Base-by-base conservation (phyloP, 2,329 filamentous ascomycete genomes). In the Cladosporium sp. region DNA sequence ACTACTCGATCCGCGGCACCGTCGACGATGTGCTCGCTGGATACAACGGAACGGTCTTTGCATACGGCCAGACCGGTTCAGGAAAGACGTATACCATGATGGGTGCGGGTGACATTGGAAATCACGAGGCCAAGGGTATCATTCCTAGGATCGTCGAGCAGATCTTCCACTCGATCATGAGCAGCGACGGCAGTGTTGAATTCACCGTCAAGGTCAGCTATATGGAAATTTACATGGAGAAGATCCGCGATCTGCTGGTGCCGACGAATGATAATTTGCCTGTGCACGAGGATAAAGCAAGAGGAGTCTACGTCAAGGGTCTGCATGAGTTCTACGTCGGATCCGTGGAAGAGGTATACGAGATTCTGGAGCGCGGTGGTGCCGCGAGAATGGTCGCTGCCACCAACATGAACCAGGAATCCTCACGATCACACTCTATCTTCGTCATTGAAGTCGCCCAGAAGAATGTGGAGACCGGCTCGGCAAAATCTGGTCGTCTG, bases 221-320 rank as follows among this genome's bases (percentile, higher is more conserved):
- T 76, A 97, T 99, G 92, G 94, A 99, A 76, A 97, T 99, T 64
- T 99, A 99, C 80, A 99, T 97, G 94, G 94, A 99, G 78, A 86
- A 89, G 66, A 97, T 99, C 73, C 86, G 93, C 68, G 94, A 99
- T 84, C 77, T 99, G 69, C 79, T 99, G 62, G 86, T 88, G 22
- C 94, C 94, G 10, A 89, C 92, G 60, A 96, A 97, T 75, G 93
- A 97, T 77, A 97, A 97, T 71, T 79, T 99, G 53, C 92, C 93
- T 0, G 87, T 97, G n/a, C 94, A 97, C 76, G 94, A 99, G 70
- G 94, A 97, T 76, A 96, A 97, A 82, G 94, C 88, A 71, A 83
- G 90, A 60, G 94, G 94, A 56, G 93, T 97, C 1, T 97, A 97
- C 69, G 94, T 97, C 69, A 97, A 97, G 75, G 94, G 92, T 2